phyloP scores from a whole-genome alignment of 768 basidiomycete species.

The Panaeolus cyanescens region DNA sequence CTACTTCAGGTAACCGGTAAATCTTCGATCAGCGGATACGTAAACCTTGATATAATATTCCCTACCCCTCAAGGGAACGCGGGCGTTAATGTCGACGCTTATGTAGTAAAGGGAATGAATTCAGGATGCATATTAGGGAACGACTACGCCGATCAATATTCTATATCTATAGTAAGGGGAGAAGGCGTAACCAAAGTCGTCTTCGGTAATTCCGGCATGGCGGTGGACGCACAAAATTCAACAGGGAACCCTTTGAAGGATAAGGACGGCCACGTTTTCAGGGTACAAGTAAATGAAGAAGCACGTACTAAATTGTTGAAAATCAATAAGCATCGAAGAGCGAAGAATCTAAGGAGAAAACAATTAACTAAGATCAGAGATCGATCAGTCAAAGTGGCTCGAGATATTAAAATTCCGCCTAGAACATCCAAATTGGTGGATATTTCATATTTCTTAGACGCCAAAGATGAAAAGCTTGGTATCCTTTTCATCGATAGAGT shows the following conservation, averaged over 20 bases:
- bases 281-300: constrained; percentile 4
- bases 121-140: constrained; percentile 32
- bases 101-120: constrained; percentile 29
- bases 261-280: constrained; percentile 9
- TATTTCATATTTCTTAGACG: background rate
- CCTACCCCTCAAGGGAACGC: constrained; percentile 21
- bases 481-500: constrained; percentile 17
- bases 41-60: constrained; percentile 27
- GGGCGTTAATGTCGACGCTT: constrained; percentile 26
- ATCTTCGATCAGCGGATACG: constrained; percentile 24
- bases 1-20: constrained; percentile 33
- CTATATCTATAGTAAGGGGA: constrained; percentile 25
- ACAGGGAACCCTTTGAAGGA: background rate
- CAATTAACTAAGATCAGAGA: background rate
- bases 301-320: background rate
- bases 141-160: constrained; percentile 33
- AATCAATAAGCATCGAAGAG: constrained; percentile 1
- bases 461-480: background rate
- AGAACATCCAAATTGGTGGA: constrained; percentile 4
- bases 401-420: constrained; percentile 11
- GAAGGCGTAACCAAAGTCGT: constrained; percentile 5
- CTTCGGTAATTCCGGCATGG: constrained; percentile 11
- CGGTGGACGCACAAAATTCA: constrained; percentile 4
- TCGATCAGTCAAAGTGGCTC: constrained; percentile 3
- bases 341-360: background rate